phyloP scores from a whole-genome alignment of 768 basidiomycete genomes.

The Mycena capillaripes region DNA sequence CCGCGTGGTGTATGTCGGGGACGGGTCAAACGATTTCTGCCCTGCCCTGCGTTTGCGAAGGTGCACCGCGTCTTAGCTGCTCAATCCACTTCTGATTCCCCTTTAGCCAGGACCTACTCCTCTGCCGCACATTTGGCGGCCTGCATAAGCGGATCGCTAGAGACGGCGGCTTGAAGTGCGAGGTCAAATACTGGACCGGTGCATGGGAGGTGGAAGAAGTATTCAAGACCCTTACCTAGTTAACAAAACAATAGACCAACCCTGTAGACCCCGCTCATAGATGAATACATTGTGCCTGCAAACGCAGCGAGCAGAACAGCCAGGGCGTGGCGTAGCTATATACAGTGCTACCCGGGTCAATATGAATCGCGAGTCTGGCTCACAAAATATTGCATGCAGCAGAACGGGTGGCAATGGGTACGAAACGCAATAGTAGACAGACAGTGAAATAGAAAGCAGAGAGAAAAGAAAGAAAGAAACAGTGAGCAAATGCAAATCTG shows the following conservation, averaged over 20 bases:
- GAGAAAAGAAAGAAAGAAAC: constrained; percentile 1
- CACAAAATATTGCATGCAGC: constrained; percentile 30
- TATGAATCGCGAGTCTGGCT: constrained; percentile 22
- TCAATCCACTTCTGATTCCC: not conserved
- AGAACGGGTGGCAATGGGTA: constrained; percentile 10
- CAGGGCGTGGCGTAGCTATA: constrained; percentile 16
- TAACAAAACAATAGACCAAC: constrained; percentile 34
- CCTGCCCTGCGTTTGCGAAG: constrained; percentile 85
- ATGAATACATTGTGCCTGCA: constrained; percentile 28
- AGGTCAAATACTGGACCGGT: constrained; percentile 89
- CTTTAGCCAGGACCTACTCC: constrained; percentile 82
- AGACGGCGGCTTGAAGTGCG: constrained; percentile 84
- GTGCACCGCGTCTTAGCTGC: constrained; percentile 52
- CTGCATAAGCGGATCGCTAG: constrained; percentile 82
- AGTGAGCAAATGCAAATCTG: constrained; percentile 31
- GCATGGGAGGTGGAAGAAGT: constrained; percentile 98
- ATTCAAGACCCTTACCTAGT: constrained; percentile 59
- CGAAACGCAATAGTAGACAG: constrained; percentile 18
- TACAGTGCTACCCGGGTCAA: constrained; percentile 20
- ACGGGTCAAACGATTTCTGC: constrained; percentile 97
- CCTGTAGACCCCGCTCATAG: constrained; percentile 6
- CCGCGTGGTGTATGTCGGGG: constrained; percentile 91
- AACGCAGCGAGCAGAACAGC: constrained; percentile 7
- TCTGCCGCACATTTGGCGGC: constrained; percentile 85
- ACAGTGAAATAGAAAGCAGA: constrained; percentile 23